These are phyloP conservation scores for Brassica rapa DNA, from an alignment of 345 rosid genomes.

Conservation along the genomic window DNA sequence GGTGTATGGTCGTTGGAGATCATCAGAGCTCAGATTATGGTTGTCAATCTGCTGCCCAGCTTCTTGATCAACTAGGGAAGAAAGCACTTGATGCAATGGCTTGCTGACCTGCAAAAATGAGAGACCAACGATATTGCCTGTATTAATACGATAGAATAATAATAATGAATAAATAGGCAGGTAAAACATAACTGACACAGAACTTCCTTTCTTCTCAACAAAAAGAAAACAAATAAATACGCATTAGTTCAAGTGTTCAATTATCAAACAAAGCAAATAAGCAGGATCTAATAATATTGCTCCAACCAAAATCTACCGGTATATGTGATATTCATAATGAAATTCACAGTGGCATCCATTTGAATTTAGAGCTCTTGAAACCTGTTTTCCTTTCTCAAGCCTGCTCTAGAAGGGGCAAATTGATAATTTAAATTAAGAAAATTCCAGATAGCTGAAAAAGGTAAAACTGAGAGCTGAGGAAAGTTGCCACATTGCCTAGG, in stretches of 20 bases:
- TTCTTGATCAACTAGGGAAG: slow-evolving; percentile 93
- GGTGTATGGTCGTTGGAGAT: slow-evolving; percentile 68
- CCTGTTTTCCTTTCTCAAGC: neutral
- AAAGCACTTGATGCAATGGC: slow-evolving; percentile 88
- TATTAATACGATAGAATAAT: neutral
- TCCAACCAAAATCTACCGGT: slow-evolving; percentile 7
- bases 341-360: slow-evolving; percentile 9
- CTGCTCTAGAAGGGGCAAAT: slow-evolving; percentile 3
- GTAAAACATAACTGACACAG: neutral
- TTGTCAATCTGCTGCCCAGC: slow-evolving; percentile 86
- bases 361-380: slow-evolving; percentile 12
- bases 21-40: slow-evolving; percentile 76
- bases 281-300: slow-evolving; percentile 2
- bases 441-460: slow-evolving; percentile 10
- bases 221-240: slow-evolving; percentile 1
- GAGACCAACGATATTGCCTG: slow-evolving; percentile 22
- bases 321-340: slow-evolving; percentile 14
- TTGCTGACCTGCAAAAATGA: slow-evolving; percentile 64
- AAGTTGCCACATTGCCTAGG: slow-evolving; percentile 5
- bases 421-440: slow-evolving; percentile 9
- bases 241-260: slow-evolving; percentile 15
- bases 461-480: slow-evolving; percentile 9
- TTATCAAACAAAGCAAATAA: slow-evolving; percentile 1
- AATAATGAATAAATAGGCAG: neutral
- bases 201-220: slow-evolving; percentile 16